Evolutionary conservation across 2,329 filamentous ascomycete species (phyloP).

Genomic region (Ascocoryne sarcoides): DNA sequence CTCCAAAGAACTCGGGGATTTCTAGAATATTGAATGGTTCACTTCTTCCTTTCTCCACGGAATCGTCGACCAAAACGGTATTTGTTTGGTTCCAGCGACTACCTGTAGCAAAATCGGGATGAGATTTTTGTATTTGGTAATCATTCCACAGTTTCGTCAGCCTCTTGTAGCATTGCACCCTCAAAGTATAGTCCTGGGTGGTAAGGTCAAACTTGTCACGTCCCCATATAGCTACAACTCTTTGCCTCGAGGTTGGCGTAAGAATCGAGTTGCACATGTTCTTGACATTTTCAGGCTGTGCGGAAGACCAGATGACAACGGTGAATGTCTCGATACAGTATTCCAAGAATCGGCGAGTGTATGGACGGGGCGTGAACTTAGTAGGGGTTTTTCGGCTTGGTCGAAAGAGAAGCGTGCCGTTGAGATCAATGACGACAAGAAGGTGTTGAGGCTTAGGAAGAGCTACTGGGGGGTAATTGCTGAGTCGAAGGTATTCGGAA

Average conservation of each 20-base stretch:
- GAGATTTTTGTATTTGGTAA: constrained; percentile 33
- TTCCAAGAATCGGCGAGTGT: constrained; percentile 58
- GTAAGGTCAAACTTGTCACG: constrained; percentile 68
- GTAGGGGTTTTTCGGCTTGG: constrained; percentile 41
- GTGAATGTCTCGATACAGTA: constrained; percentile 68
- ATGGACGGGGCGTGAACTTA: constrained; percentile 57
- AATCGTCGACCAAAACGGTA: constrained; percentile 86
- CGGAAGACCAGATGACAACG: constrained; percentile 89
- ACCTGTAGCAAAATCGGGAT: constrained; percentile 34
- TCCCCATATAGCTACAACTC: constrained; percentile 65
- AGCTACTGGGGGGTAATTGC: constrained; percentile 35
- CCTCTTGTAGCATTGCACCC: constrained; percentile 86
- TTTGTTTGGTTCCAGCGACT: constrained; percentile 69
- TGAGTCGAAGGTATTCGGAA: constrained; percentile 48
- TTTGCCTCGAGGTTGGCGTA: constrained; percentile 38
- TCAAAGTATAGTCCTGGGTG: constrained; percentile 51
- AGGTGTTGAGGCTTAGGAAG: constrained; percentile 48
- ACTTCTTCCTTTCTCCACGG: constrained; percentile 64
- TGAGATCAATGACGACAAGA: constrained; percentile 83
- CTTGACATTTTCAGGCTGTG: constrained; percentile 61
- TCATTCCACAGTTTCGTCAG: constrained; percentile 64
- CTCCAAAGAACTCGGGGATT: constrained; percentile 65
- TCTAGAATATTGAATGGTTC: constrained; percentile 79
- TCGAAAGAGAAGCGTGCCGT: constrained; percentile 79
- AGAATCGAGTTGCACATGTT: constrained; percentile 61